Evolutionary conservation across 805 yeast species (phyloP).

Genomic region (Candida dendrica): DNA sequence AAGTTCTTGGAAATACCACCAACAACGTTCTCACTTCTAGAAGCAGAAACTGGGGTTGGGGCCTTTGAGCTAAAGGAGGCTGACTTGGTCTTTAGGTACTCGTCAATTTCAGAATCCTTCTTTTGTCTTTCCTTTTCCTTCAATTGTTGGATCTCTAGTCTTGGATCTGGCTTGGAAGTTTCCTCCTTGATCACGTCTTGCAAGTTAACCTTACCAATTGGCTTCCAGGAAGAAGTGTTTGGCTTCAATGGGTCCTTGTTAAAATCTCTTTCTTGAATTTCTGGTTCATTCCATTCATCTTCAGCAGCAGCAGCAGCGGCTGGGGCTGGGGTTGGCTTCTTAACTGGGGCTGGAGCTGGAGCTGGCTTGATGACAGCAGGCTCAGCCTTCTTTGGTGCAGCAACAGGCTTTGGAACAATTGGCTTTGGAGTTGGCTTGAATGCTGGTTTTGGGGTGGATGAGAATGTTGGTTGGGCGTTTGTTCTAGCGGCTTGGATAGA

Average conservation of each 20-base stretch:
- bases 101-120: slow-evolving; percentile 28
- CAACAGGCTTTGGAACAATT: slow-evolving; percentile 13
- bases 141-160: slow-evolving; percentile 29
- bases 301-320: slow-evolving; percentile 20
- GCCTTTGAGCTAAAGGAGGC: slow-evolving; percentile 18
- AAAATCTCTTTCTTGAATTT: slow-evolving; percentile 40
- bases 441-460: slow-evolving; percentile 15
- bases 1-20: slow-evolving; percentile 56
- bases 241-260: slow-evolving; percentile 37
- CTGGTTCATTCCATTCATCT: slow-evolving; percentile 41
- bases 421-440: slow-evolving; percentile 22
- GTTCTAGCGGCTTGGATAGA: slow-evolving; percentile 46
- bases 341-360: slow-evolving; percentile 17
- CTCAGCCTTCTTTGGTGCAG: slow-evolving; percentile 6
- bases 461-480: slow-evolving; percentile 21
- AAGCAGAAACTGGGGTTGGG: slow-evolving; percentile 15
- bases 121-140: slow-evolving; percentile 26
- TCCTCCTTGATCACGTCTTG: slow-evolving; percentile 36
- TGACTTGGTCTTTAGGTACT: slow-evolving; percentile 27
- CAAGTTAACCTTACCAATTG: slow-evolving; percentile 54
- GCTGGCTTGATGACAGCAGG: slow-evolving; percentile 8
- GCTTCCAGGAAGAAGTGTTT: slow-evolving; percentile 45
- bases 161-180: slow-evolving; percentile 35
- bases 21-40: slow-evolving; percentile 31
- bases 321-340: slow-evolving; percentile 14